These are phyloP conservation scores for Monosporascus cannonballus DNA, from an alignment of 2,329 filamentous ascomycete genomes.

Conservation along the genomic window DNA sequence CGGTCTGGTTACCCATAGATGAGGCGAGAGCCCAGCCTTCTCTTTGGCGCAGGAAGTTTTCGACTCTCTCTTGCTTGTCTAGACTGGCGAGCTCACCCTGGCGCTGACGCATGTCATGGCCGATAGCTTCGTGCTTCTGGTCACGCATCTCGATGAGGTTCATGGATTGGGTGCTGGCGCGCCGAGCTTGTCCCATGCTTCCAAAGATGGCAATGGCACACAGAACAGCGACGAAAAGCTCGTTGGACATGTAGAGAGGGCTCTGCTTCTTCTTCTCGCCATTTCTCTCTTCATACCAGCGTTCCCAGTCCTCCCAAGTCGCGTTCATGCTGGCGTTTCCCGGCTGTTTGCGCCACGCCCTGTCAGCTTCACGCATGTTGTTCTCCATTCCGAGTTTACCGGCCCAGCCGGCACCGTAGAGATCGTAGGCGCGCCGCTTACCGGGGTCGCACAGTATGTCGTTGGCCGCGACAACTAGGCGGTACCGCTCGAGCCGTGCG, in stretches of 20 bases:
- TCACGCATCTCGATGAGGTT: conserved; percentile 61
- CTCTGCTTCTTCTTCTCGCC: conserved; percentile 41
- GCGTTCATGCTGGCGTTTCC: conserved; percentile 61
- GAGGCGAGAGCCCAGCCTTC: conserved; percentile 37
- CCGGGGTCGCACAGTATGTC: conserved; percentile 76
- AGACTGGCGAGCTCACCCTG: conserved; percentile 46
- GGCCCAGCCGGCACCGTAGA: conserved; percentile 75
- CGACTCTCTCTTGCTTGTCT: conserved; percentile 61
- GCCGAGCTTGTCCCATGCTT: conserved; percentile 64
- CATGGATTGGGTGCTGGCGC: conserved; percentile 57
- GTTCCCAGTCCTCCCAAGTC: conserved; percentile 98
- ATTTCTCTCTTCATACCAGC: conserved; percentile 57
- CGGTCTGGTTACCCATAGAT: conserved; percentile 1
- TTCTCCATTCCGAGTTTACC: conserved; percentile 44
- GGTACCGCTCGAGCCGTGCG: conserved; percentile 79
- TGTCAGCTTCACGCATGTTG: conserved; percentile 34
- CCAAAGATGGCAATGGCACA: conserved; percentile 63
- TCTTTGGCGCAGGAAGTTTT: conserved; percentile 69
- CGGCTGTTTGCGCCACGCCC: conserved; percentile 41
- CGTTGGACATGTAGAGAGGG: conserved; percentile 68
- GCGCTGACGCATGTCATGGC: conserved; percentile 49
- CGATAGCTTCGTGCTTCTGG: conserved; percentile 60
- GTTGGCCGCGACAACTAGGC: conserved; percentile 81
- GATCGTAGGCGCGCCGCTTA: conserved; percentile 77
- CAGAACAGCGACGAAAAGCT: conserved; percentile 69